Conservation (phyloP, 257 asterid genomes). For the Coffea canephora region DNA sequence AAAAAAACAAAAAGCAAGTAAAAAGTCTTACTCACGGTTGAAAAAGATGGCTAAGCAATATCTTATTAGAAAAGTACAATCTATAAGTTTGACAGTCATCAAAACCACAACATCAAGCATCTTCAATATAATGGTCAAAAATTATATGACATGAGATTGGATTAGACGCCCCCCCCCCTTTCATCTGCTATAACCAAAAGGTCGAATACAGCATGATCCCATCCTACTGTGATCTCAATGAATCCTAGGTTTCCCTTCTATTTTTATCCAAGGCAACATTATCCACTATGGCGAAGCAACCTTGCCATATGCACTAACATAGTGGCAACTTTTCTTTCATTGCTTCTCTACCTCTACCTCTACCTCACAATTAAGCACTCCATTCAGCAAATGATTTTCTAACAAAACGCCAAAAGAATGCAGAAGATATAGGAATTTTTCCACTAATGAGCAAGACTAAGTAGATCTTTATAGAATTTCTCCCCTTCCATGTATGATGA, state of each 20-base stretch:
- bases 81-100: not conserved
- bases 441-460: not conserved
- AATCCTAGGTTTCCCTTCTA: not conserved
- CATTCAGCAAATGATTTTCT: not conserved
- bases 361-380: not conserved
- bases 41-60: not conserved
- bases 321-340: not conserved
- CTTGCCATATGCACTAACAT: not conserved
- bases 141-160: not conserved
- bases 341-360: not conserved
- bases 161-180: not conserved
- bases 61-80: slow-evolving; percentile 1
- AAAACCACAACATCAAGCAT: not conserved
- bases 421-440: not conserved
- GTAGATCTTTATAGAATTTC: not conserved
- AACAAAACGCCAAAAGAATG: not conserved
- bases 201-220: not conserved
- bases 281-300: not conserved
- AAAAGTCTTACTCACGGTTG: not conserved
- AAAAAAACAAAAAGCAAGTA: not conserved
- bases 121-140: not conserved
- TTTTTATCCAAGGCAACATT: not conserved
- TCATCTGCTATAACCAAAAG: not conserved
- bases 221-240: not conserved
- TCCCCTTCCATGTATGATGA: not conserved